phyloP scores from a whole-genome alignment of 257 asterid species.

The Eustoma russellianum region DNA sequence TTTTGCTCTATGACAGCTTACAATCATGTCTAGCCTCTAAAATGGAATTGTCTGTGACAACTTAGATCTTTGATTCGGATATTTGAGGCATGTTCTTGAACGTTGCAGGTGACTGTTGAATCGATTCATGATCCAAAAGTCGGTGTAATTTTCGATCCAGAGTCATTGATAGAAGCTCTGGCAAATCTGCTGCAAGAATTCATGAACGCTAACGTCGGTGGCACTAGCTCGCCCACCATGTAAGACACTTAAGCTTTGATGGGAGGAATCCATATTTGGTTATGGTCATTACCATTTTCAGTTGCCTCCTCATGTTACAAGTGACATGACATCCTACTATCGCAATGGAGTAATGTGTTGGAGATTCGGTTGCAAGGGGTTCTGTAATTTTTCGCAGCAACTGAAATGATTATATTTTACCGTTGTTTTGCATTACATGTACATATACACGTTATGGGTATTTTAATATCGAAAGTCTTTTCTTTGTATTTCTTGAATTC shows the following conservation, averaged over 20 bases:
- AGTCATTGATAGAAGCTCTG: slow-evolving; percentile 59
- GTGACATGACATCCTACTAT: too few species aligned
- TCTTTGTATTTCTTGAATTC: too few species aligned
- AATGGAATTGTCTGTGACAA: too few species aligned
- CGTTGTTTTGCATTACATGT: too few species aligned
- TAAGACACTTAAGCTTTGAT: slow-evolving; percentile 1
- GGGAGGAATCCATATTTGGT: background rate
- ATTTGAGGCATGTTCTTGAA: background rate
- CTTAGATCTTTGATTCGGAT: too few species aligned
- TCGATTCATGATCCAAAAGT: slow-evolving; percentile 50
- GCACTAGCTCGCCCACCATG: slow-evolving; percentile 3
- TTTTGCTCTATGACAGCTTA: background rate
- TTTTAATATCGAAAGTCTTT: too few species aligned
- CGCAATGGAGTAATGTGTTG: too few species aligned
- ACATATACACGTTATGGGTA: too few species aligned
- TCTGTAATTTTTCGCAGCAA: too few species aligned
- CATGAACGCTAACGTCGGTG: slow-evolving; percentile 9
- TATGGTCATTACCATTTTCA: background rate
- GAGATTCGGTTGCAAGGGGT: too few species aligned
- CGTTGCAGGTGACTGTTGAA: slow-evolving; percentile 66
- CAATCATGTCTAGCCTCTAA: too few species aligned
- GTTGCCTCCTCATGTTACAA: background rate
- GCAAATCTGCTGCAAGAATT: slow-evolving; percentile 34
- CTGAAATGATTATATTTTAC: too few species aligned
- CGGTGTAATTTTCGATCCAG: slow-evolving; percentile 64